phyloP scores from a whole-genome alignment of 208 protist species.

The Balamuthia mandrillaris region DNA sequence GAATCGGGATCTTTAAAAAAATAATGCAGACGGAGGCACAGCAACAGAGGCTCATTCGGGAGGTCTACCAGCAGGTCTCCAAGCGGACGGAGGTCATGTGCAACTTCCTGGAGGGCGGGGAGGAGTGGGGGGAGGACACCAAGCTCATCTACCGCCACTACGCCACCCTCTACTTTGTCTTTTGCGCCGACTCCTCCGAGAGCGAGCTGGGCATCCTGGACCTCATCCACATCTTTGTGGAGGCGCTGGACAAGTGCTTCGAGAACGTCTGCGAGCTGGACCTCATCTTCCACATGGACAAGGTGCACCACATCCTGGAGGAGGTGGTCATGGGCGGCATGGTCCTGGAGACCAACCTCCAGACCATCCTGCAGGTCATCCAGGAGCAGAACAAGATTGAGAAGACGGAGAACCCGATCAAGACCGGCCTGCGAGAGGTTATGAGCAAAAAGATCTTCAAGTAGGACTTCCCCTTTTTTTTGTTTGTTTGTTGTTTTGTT shows the following conservation, averaged over 20 bases:
- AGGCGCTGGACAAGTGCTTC: constrained; percentile 93
- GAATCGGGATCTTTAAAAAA: too few species aligned
- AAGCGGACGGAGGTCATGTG: constrained; percentile 88
- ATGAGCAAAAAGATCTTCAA: constrained; percentile 39
- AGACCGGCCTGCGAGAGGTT: not conserved
- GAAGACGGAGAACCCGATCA: not conserved
- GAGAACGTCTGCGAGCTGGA: constrained; percentile 98
- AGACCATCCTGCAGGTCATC: constrained; percentile 64
- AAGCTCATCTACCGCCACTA: constrained; percentile 94
- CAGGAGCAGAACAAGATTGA: constrained; percentile 42
- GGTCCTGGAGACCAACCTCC: constrained; percentile 92
- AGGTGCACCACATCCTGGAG: constrained; percentile 91
- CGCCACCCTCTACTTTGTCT: constrained; percentile 97
- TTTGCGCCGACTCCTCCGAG: constrained; percentile 92
- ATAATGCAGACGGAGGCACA: constrained; percentile 51
- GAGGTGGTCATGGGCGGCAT: constrained; percentile 96
- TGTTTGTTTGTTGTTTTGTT: too few species aligned
- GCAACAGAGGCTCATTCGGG: constrained; percentile 84
- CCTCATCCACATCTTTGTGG: constrained; percentile 95
- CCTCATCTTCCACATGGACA: constrained; percentile 97
- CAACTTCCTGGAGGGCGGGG: constrained; percentile 89
- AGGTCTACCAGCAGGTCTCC: constrained; percentile 84
- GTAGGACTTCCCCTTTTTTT: too few species aligned
- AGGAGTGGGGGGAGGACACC: constrained; percentile 85
- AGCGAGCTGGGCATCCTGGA: constrained; percentile 95